Conservation (phyloP, 106 monocot species). For the Acorus calamus region DNA sequence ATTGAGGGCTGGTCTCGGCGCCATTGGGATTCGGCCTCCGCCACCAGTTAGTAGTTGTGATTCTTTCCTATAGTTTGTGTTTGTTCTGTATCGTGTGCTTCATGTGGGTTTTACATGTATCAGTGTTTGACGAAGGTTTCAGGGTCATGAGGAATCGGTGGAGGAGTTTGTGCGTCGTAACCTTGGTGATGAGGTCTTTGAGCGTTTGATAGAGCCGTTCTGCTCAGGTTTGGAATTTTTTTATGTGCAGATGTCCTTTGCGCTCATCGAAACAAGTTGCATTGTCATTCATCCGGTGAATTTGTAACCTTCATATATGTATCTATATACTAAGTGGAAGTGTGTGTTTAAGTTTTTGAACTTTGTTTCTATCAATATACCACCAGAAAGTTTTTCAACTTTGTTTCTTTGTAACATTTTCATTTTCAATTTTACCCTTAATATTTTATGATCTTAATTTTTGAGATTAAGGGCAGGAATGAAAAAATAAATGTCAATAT, state of each 20-base stretch:
- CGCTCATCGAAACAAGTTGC: too few species aligned
- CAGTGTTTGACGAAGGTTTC: constrained; percentile 44
- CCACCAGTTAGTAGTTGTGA: constrained; percentile 49
- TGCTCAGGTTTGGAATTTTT: constrained; percentile 58
- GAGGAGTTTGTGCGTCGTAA: constrained; percentile 96
- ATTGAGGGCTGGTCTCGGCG: constrained; percentile 86
- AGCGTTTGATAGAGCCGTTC: constrained; percentile 95
- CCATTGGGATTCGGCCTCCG: constrained; percentile 75
- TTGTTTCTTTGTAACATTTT: too few species aligned
- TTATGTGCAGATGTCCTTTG: not conserved
- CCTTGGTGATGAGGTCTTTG: constrained; percentile 95
- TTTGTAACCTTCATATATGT: too few species aligned
- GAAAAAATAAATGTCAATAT: too few species aligned
- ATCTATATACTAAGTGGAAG: too few species aligned
- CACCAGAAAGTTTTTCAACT: too few species aligned
- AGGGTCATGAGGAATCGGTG: constrained; percentile 88
- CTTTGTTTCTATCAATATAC: too few species aligned
- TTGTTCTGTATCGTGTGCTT: not conserved
- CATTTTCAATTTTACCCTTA: too few species aligned
- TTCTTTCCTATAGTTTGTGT: constrained; percentile 1
- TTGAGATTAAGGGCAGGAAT: too few species aligned
- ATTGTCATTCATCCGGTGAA: too few species aligned
- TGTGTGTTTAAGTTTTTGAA: too few species aligned
- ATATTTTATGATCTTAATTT: too few species aligned
- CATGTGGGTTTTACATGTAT: constrained; percentile 12